Evolutionary conservation across 306 rosid species (phyloP), one percentile per base, ranked within the genome.

Genomic region (Fragaria nilgerrensis): DNA sequence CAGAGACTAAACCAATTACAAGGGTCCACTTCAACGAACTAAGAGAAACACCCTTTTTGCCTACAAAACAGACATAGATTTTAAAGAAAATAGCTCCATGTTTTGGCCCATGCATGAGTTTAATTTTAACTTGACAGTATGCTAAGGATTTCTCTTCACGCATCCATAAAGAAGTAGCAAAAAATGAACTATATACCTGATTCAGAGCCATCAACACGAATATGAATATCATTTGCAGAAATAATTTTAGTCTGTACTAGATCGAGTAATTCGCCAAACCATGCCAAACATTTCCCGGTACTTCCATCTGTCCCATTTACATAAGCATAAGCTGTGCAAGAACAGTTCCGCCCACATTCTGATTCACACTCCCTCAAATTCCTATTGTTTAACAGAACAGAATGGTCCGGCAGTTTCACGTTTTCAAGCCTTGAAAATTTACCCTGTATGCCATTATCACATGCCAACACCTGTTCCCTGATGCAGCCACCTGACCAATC

Each of bases 401-500:
- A 23, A 23, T 23, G 36, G 4, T 59, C 65, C 1, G 36, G 65
- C 25, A 59, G 65, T 59, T 22, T 59, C 34, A 59, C 13, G 17
- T 67, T 68, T 16, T 58, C 36, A 23, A 58, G 12, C 36, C 9
- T 58, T 23, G 17, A 10, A 23, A 58, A 58, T 17, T 58, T 81
- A 77, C 62, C 17, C 20, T 48, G 4, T 29, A 25, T 10, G 17
- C 5, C 16, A 7, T 59, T 81, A 66, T 44, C 83, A 76, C 75
- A 89, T 34, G 43, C 77, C 72, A 62, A 65, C 41, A 1, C 79
- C 78, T 67, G 82, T 80, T 29, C 87, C 78, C 72, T 86, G 68
- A 75, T 76, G 85, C 22, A 80, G 87, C 52, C 96, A 92, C 9
- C 80, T 72, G 3, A 87, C 88, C 36, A 59, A 59, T 59, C 6